phyloP scores from a whole-genome alignment of 208 protist genomes.

The Acanthamoeba royreba region DNA sequence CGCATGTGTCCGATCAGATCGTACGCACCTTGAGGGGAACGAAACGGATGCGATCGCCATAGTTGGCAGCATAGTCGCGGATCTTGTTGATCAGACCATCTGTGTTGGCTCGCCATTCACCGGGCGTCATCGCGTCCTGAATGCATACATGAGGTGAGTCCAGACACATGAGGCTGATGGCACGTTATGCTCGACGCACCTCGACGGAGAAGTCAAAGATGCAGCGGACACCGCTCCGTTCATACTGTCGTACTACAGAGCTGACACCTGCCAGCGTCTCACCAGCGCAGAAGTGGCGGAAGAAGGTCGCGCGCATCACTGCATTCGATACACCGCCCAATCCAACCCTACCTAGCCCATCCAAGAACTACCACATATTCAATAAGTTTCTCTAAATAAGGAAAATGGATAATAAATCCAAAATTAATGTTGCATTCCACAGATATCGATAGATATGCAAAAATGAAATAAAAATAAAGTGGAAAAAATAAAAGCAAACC shows the following conservation, averaged over 20 bases:
- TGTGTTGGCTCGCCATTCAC: neutral
- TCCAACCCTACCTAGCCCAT: neutral
- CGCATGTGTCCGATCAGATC: too few relatives aligned
- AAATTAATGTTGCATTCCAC: too few relatives aligned
- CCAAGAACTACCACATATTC: neutral
- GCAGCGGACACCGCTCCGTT: neutral
- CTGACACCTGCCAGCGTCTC: neutral
- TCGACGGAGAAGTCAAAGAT: slow-evolving; percentile 15
- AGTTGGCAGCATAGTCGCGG: neutral
- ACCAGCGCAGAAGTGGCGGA: slow-evolving; percentile 2
- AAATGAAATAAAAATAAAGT: neutral
- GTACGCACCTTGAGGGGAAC: neutral
- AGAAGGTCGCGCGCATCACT: neutral
- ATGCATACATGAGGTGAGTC: neutral
- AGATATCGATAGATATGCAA: neutral
- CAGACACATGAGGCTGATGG: neutral
- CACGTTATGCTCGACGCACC: neutral
- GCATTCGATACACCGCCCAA: neutral
- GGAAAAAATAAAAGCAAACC: neutral
- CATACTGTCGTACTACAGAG: neutral
- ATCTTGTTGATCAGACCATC: neutral
- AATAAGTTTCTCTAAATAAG: neutral
- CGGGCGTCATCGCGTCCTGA: neutral
- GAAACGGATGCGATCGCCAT: neutral
- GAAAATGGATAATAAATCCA: neutral